Evolutionary conservation across 495 filamentous ascomycete species (phyloP), one percentile per base, ranked within the genome.

Genomic region (Clavariopsis aquatica): DNA sequence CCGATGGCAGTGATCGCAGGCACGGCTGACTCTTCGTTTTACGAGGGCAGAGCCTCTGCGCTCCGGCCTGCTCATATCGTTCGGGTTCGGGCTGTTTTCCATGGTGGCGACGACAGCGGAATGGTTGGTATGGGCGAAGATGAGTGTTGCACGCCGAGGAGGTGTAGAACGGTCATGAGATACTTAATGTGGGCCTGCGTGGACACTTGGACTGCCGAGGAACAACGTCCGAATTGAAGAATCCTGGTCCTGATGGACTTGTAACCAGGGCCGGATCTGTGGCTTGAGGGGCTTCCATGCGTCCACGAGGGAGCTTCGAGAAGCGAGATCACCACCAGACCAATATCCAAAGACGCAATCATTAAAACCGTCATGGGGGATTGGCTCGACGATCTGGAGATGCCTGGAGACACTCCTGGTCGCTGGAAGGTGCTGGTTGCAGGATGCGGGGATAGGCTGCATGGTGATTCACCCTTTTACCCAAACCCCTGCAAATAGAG

Each of bases 281-380:
- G 64, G 64, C 64, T 67, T 62, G 64, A 43, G 6, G 53, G 27
- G 1, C 45, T 68, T 63, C 65, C 59, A 68, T 64, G 65, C 65
- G 57, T 64, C 56, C 65, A 68, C 60, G 65, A 59, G 54, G 57
- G 38, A 43, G 65, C 65, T 68, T 68, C 65, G 65, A 68, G 65
- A 68, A 68, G 65, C 65, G 65, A 68, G 65, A 68, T 68, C 59
- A 64, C 19, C 28, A 41, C 53, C 49, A 55, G 64, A 47, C 6
- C 64, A 67, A 67, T 67, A 67, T 67, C 64, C 49, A 43, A 62
- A 57, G 45, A 67, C 57, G 64, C 64, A 52, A 57, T 60, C 46
- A 57, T 67, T 62, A 57, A 57, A 56, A 59, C 47, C 55, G 56
- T 52, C 57, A 49, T 58, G 56, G 49, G 31, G 36, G 34, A 59